phyloP scores from a whole-genome alignment of 805 yeast species.

The Yarrowia sp. region DNA sequence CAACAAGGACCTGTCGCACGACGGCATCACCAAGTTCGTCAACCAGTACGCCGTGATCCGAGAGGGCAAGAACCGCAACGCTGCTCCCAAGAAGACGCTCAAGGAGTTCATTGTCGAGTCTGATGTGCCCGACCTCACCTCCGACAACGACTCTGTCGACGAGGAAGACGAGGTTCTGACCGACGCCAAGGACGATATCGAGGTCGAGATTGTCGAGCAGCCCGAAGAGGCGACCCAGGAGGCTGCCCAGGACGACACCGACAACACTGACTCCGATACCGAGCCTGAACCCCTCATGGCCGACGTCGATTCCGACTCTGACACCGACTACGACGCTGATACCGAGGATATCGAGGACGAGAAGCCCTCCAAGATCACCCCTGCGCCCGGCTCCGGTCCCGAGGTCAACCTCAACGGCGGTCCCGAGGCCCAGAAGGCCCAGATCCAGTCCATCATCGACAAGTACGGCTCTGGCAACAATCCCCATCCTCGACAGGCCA shows the following conservation, averaged over 20 bases:
- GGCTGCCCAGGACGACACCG: neutral
- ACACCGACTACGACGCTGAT: constrained; percentile 11
- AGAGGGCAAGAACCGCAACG: constrained; percentile 23
- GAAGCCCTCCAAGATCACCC: constrained; percentile 21
- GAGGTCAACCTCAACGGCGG: constrained; percentile 17
- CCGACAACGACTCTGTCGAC: constrained; percentile 15
- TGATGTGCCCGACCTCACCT: constrained; percentile 12
- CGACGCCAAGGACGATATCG: constrained; percentile 20
- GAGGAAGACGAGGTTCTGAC: constrained; percentile 21
- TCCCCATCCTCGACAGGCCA: constrained; percentile 1
- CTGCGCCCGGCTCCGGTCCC: neutral
- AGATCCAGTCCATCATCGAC: constrained; percentile 10
- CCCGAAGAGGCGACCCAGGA: neutral
- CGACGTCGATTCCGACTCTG: constrained; percentile 9
- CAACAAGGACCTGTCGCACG: neutral
- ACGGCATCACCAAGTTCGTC: neutral
- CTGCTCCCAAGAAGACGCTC: constrained; percentile 7
- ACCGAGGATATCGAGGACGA: constrained; percentile 7
- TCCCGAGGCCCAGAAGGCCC: constrained; percentile 15
- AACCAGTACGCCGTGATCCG: constrained; percentile 12
- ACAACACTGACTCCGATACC: neutral
- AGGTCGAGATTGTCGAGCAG: constrained; percentile 15
- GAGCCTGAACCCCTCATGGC: constrained; percentile 22
- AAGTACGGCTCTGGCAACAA: neutral
- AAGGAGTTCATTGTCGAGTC: constrained; percentile 1